Base-by-base conservation (phyloP, 2,329 filamentous ascomycete species). In the Arthrobotrys conoides region DNA sequence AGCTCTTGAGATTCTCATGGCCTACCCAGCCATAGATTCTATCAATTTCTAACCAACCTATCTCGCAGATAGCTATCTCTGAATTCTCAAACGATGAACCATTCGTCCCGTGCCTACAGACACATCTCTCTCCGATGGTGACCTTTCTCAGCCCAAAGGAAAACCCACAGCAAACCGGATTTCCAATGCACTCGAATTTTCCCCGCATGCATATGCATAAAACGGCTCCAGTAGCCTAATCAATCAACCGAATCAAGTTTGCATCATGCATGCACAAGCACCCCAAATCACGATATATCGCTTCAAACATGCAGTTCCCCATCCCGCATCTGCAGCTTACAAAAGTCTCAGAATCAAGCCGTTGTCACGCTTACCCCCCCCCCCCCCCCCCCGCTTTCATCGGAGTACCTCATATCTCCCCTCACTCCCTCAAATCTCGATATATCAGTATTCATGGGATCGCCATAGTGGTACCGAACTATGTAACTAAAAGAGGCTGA, bases 251-350 rank as follows among this genome's bases (percentile, higher is more conserved):
- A 61, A 61, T 61, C 57, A 61, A 61, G 16, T 41, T 36, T 38
- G 57, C 57, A 61, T 61, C 20, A 44, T 61, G 57, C 57, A 61
- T 61, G 57, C 57, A 61, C 3, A 20, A 36, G 57, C 36, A 61
- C 57, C 57, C 20, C 57, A 61, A 41, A 61, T 61, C 57, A 61
- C 57, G 57, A 61, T 61, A 61, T 61, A 61, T 61, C 57, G 57
- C 57, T 61, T 44, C 36, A 36, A 44, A 24, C 36, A 61, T 61
- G 57, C 57, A 61, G 20, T 22, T 59, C 57, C 36, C 57, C 57
- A 27, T 44, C 57, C 57, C 36, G 36, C 57, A 61, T 36, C 36
- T 61, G 57, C 57, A 44, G 57, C 20, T 44, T 27, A 44, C 33
- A n/a, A 61, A 61, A 20, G 57, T 61, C 57, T 61, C 14, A 61